These are phyloP conservation scores for Tylopilus felleus DNA, from an alignment of 768 basidiomycete genomes.

Conservation along the genomic window DNA sequence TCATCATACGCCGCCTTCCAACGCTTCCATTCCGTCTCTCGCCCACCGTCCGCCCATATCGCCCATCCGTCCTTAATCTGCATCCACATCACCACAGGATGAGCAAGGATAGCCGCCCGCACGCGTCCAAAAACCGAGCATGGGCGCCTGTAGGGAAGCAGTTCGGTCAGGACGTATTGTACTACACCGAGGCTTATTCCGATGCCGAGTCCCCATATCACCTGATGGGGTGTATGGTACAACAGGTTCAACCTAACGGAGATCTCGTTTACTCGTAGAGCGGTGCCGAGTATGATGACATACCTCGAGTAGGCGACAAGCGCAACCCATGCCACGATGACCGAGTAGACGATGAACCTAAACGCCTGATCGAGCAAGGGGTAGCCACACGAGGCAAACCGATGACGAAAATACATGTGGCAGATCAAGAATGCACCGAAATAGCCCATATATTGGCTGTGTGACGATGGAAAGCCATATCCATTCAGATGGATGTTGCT, in stretches of 20 bases:
- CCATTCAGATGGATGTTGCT: slow-evolving; percentile 42
- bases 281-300: slow-evolving; percentile 8
- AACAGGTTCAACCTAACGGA: slow-evolving; percentile 56
- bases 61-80: slow-evolving; percentile 80
- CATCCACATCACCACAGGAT: slow-evolving; percentile 61
- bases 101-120: slow-evolving; percentile 48
- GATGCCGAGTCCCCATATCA: slow-evolving; percentile 70
- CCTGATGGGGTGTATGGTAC: slow-evolving; percentile 73
- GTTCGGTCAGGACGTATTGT: slow-evolving; percentile 56
- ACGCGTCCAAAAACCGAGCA: slow-evolving; percentile 48
- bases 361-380: slow-evolving; percentile 50
- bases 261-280: not conserved
- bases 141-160: slow-evolving; percentile 55
- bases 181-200: slow-evolving; percentile 52
- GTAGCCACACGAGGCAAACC: slow-evolving; percentile 54
- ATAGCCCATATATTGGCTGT: slow-evolving; percentile 90
- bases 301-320: slow-evolving; percentile 80
- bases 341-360: slow-evolving; percentile 45
- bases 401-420: slow-evolving; percentile 70
- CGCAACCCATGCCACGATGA: slow-evolving; percentile 52
- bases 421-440: slow-evolving; percentile 73
- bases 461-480: slow-evolving; percentile 86
- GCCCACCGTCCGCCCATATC: slow-evolving; percentile 76
- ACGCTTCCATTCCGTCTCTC: slow-evolving; percentile 62
- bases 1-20: slow-evolving; percentile 64